Base-by-base conservation (phyloP, 495 filamentous ascomycete genomes). In the Aspergillus mulundensis region DNA sequence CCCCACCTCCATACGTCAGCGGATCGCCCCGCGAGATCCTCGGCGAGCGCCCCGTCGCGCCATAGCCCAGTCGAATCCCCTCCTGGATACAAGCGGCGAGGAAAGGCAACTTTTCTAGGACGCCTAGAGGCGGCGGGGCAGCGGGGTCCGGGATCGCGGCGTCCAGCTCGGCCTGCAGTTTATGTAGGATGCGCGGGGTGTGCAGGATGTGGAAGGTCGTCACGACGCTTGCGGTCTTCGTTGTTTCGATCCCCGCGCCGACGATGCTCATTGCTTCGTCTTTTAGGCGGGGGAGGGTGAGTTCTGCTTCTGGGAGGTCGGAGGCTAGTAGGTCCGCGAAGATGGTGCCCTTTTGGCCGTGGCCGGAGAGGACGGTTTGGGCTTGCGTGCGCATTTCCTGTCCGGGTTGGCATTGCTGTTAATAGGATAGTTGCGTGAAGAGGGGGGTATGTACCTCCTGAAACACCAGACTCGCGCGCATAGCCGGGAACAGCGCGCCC, bases 41-140 rank as follows among this genome's bases (percentile, higher is more conserved):
- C 28, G 54, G 56, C 15, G 61, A 40, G 3, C 69, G 66, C n/a
- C 61, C 55, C n/a, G 61, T 50, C 10, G 61, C 51, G 3, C 66
- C 68, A 39, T 68, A 62, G 40, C 63, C 68, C 5, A 77, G 63
- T 0, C 79, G 66, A 19, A 79, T 39, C 32, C 53, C 58, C 49
- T 81, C 77, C 14, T 76, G 65, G 45, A 81, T 68, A 30, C 75
- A 62, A 12, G 71, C 77, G 14, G 63, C 58, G 3, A 81, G 63
- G 44, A 74, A 74, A 2, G 70, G 70, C 38, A 67, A 67, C 21
- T 59, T 63, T 53, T 76, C 67, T 1, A 74, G 63, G 15, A 64
- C 53, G 18, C 38, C 45, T 3, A 68, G 52, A 10, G 59, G 50
- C 7, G 59, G 61, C 1, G 55, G 50, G 15, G 45, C 52, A 28